Conservation (phyloP, 345 rosid species). For the Salix exigua region DNA sequence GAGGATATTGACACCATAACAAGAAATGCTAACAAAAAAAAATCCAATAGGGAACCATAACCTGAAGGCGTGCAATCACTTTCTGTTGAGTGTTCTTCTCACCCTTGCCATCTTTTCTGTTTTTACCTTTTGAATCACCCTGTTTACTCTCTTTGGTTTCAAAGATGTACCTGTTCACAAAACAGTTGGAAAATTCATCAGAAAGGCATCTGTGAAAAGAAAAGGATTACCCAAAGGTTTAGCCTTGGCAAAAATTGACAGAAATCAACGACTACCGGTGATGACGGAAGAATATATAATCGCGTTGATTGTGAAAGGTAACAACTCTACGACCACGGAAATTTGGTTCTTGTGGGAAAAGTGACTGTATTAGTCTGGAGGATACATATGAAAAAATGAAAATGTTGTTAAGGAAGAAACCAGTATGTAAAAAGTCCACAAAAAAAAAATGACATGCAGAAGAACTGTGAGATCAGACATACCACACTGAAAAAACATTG, state of each 20-base stretch:
- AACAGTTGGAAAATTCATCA: not conserved
- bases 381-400: conserved; percentile 4
- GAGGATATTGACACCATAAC: not conserved
- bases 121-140: conserved; percentile 42
- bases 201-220: not conserved
- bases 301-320: conserved; percentile 95
- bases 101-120: conserved; percentile 42
- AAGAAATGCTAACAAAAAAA: conserved; percentile 1
- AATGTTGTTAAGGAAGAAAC: not conserved
- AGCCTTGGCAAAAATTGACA: not conserved
- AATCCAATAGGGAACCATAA: conserved; percentile 17
- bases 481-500: not conserved
- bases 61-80: conserved; percentile 84
- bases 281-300: conserved; percentile 89
- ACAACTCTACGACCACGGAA: conserved; percentile 87
- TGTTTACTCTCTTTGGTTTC: conserved; percentile 63
- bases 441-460: not conserved
- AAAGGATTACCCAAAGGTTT: not conserved
- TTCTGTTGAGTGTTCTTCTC: conserved; percentile 39
- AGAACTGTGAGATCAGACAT: not conserved
- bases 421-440: not conserved
- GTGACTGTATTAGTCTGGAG: conserved; percentile 68
- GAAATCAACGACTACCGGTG: conserved; percentile 52
- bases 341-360: conserved; percentile 79
- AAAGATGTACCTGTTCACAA: conserved; percentile 60